phyloP scores from a whole-genome alignment of 352 stramenopile genomes.

The Pythium grandisporangium region DNA sequence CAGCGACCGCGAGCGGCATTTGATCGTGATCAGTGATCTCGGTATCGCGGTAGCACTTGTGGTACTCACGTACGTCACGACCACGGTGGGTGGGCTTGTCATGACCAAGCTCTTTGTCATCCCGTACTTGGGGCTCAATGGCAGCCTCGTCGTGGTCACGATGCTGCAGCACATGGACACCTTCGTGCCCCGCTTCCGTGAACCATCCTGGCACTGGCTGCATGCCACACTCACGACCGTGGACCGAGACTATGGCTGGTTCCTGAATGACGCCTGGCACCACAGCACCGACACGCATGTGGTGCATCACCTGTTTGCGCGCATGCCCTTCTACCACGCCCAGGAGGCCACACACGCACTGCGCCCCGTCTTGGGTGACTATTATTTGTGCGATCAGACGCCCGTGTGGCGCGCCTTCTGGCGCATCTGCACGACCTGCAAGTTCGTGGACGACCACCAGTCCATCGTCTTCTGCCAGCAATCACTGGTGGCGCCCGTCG shows the following conservation, averaged over 20 bases:
- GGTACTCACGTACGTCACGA: conserved; percentile 32
- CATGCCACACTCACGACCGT: conserved; percentile 62
- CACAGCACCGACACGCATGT: conserved; percentile 73
- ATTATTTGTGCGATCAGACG: conserved; percentile 91
- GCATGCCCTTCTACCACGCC: conserved; percentile 73
- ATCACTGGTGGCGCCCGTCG: no score
- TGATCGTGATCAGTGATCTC: conserved; percentile 89
- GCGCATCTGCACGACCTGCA: conserved; percentile 86
- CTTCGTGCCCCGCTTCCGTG: conserved; percentile 94
- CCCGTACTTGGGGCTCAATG: conserved; percentile 93
- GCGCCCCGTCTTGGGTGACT: conserved; percentile 88
- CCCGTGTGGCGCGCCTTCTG: conserved; percentile 83
- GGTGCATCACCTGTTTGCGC: conserved; percentile 69
- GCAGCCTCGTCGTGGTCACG: conserved; percentile 94
- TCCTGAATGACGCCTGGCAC: conserved; percentile 91
- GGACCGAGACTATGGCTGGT: conserved; percentile 49
- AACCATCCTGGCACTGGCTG: conserved; percentile 74
- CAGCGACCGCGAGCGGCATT: conserved; percentile 79
- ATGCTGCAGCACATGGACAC: conserved; percentile 97
- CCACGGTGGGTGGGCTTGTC: conserved; percentile 1
- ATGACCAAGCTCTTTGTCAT: conserved; percentile 69
- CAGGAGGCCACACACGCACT: conserved; percentile 61
- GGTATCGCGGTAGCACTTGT: conserved; percentile 71
- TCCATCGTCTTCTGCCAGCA: conserved; percentile 87
- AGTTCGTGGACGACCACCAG: conserved; percentile 88